phyloP scores from a whole-genome alignment of 2,329 filamentous ascomycete genomes.

The Byssothecium circinans region DNA sequence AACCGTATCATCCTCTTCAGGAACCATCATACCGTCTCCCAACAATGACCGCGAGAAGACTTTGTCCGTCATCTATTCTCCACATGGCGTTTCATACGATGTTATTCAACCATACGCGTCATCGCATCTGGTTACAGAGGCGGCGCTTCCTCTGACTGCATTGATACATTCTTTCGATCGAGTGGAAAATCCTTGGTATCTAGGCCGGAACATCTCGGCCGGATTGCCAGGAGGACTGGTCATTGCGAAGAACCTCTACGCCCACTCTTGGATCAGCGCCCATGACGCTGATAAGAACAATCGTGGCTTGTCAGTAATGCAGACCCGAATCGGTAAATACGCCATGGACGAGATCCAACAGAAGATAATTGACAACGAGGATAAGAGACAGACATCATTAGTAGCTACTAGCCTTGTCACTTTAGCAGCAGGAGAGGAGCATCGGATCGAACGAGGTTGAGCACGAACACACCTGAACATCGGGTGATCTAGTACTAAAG shows the following conservation, averaged over 20 bases:
- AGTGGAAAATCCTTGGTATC: constrained; percentile 62
- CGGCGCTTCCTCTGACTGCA: constrained; percentile 63
- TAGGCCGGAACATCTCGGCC: constrained; percentile 61
- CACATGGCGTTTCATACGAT: constrained; percentile 62
- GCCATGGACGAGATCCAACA: constrained; percentile 32
- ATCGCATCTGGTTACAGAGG: constrained; percentile 58
- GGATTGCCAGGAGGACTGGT: constrained; percentile 61
- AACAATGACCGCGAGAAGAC: constrained; percentile 46
- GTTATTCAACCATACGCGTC: constrained; percentile 59
- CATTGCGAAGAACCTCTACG: constrained; percentile 57
- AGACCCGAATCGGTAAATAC: constrained; percentile 51
- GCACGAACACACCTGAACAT: no score
- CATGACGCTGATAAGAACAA: constrained; percentile 64
- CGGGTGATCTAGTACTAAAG: no score
- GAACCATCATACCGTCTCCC: constrained; percentile 37
- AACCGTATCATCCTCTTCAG: constrained; percentile 37
- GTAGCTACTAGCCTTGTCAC: constrained; percentile 13
- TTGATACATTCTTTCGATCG: constrained; percentile 67
- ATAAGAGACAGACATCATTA: constrained; percentile 2
- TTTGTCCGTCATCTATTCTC: constrained; percentile 65
- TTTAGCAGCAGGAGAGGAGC: constrained; percentile 19
- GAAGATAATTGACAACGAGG: constrained; percentile 28
- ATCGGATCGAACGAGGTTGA: constrained; percentile 17
- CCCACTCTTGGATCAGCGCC: constrained; percentile 62
- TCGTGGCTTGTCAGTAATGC: constrained; percentile 54